Evolutionary conservation across 495 filamentous ascomycete genomes (phyloP).

Genomic region (Podospora didyma): DNA sequence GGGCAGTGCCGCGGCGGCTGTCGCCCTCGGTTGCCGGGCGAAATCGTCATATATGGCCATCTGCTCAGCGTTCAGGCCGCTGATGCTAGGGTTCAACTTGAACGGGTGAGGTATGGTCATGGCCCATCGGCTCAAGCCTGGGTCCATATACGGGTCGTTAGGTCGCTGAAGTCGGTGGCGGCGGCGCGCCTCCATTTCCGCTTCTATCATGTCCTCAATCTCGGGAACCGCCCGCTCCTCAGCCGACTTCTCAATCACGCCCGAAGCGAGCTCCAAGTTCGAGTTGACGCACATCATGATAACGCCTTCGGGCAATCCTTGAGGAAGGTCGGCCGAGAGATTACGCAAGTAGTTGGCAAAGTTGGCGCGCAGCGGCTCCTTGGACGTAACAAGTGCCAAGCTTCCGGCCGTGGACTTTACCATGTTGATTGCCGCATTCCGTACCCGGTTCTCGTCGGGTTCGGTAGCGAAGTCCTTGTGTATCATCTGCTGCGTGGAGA

Average conservation of each 20-base stretch:
- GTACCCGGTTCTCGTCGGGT: constrained; percentile 78
- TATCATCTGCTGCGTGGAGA: constrained; percentile 89
- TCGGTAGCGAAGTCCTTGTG: constrained; percentile 95
- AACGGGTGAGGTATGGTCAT: constrained; percentile 87
- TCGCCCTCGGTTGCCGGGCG: constrained; percentile 68
- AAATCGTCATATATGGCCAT: constrained; percentile 96
- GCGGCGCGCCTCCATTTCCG: constrained; percentile 66
- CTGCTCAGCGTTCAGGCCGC: constrained; percentile 84
- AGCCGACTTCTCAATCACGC: constrained; percentile 87
- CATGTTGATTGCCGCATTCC: constrained; percentile 82
- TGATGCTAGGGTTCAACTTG: constrained; percentile 58
- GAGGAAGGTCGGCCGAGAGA: constrained; percentile 63
- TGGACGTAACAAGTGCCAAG: constrained; percentile 93
- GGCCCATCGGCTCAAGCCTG: constrained; percentile 76
- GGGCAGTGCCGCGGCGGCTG: constrained; percentile 28
- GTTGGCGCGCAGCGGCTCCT: constrained; percentile 91
- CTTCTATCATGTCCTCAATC: constrained; percentile 86
- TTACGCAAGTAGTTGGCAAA: constrained; percentile 93
- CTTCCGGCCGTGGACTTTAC: constrained; percentile 89
- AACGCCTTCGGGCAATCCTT: constrained; percentile 77
- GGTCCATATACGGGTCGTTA: constrained; percentile 78
- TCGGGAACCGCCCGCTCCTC: constrained; percentile 89
- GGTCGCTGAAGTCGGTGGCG: constrained; percentile 66
- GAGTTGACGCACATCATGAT: constrained; percentile 98
- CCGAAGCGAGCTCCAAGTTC: constrained; percentile 89